Evolutionary conservation across 208 protist genomes (phyloP), one percentile per base, ranked within the genome.

Genomic region (Leishmania mexicana): DNA sequence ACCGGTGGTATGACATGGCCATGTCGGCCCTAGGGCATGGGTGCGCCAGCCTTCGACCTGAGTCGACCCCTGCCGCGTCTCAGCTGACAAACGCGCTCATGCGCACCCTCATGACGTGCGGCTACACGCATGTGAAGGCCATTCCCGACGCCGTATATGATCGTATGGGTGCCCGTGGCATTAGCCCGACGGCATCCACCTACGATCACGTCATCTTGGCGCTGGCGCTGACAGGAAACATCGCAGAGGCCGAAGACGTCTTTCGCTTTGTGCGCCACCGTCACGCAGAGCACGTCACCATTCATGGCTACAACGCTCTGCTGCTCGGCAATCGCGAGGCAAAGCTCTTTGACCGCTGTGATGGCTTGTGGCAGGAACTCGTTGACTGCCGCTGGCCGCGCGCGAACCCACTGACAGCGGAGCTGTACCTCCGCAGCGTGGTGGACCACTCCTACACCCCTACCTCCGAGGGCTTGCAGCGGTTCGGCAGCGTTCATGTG

Each of bases 371-470:
- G 95, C 89, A 96, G 80, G 91, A 96, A 85, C 83, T 97, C 31
- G 85, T 96, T 35, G 95, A 98, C 80, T 88, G 86, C 45, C 92
- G 95, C 78, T 96, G 91, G 89, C 95, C 95, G 15, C 92, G 92
- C 54, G 92, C 93, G 28, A 95, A 84, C 79, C 68, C 86, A 28
- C 81, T 93, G 45, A 93, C 91, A 3, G 92, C 92, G 5, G 93
- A 98, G 85, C 80, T 96, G 72, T 98, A 98, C 81, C 86, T 98
- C 5, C 92, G 95, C 81, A 93, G 89, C 79, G 94, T 98, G 77
- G 83, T 98, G 3, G 95, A 98, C 80, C 93, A 96, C 83, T 83
- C 92, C 64, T 94, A 96, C 88, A 94, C 95, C 5, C 95, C 93
- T 24, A 91, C 88, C 53, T 93, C 90, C 73, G 88, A 87, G 49